Conservation (phyloP, 2,329 filamentous ascomycete genomes). For the Penicillium aurantiogriseum region DNA sequence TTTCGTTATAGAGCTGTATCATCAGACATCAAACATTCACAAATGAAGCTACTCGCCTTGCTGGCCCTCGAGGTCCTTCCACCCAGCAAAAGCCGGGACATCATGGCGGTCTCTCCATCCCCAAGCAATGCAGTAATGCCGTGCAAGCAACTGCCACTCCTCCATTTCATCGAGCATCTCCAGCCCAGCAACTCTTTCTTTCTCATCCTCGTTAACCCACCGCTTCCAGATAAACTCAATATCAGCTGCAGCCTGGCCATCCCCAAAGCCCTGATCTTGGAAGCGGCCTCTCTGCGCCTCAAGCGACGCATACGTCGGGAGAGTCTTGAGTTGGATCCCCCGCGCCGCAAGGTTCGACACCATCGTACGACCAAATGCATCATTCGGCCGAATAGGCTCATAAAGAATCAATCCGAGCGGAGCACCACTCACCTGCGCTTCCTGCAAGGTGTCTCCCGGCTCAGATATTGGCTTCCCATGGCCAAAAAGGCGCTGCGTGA, state of each 20-base stretch:
- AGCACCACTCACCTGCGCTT: constrained; percentile 36
- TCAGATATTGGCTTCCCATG: constrained; percentile 25
- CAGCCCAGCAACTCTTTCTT: constrained; percentile 71
- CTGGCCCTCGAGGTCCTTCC: constrained; percentile 37
- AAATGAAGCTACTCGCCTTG: constrained; percentile 11
- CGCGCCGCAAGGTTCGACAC: constrained; percentile 80
- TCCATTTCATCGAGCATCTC: constrained; percentile 95
- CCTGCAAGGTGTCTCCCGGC: constrained; percentile 2
- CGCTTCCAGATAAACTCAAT: constrained; percentile 70
- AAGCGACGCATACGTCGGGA: constrained; percentile 69
- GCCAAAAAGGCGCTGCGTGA: constrained; percentile 53
- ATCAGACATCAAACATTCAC: constrained; percentile 7
- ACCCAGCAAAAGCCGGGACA: constrained; percentile 33
- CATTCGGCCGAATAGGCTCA: constrained; percentile 80
- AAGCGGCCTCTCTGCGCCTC: constrained; percentile 68
- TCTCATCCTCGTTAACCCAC: constrained; percentile 71
- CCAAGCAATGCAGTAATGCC: constrained; percentile 89
- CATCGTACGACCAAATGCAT: constrained; percentile 91
- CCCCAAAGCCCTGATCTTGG: constrained; percentile 62
- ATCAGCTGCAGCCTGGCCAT: constrained; percentile 57
- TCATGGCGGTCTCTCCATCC: constrained; percentile 63
- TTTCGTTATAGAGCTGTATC: constrained; percentile 18
- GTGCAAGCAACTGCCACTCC: constrained; percentile 83
- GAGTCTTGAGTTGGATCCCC: constrained; percentile 78
- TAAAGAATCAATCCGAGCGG: constrained; percentile 70